A percentile compares a stretch with the other conserved stretches of the same genome.
Conservation (phyloP, 805 yeast species). For the Metschnikowia rubicola region DNA sequence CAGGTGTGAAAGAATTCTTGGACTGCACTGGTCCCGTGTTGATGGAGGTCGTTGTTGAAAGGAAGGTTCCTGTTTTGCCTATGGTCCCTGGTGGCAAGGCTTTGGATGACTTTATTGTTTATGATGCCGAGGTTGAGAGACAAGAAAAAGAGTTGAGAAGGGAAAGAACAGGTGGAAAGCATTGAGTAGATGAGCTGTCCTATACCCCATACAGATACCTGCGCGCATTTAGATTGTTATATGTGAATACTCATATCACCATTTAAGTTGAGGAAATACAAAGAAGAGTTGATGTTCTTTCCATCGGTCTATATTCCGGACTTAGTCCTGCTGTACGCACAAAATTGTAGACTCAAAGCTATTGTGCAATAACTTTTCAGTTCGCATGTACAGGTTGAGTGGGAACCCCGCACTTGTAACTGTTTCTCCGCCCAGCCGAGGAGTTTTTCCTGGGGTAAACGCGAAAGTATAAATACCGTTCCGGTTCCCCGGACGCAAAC, state of each 20-base stretch:
- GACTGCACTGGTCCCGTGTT: conserved; percentile 79
- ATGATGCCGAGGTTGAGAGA: conserved; percentile 77
- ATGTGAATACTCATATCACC: too few species aligned
- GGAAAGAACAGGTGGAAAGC: conserved; percentile 70
- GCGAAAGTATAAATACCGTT: conserved; percentile 2
- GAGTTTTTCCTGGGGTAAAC: conserved; percentile 6
- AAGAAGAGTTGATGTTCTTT: too few species aligned
- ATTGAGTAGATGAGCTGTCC: conserved; percentile 31
- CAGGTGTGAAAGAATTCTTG: conserved; percentile 59
- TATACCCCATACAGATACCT: background rate
- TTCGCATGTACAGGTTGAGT: too few species aligned
- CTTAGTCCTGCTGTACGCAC: too few species aligned
- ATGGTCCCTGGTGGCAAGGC: conserved; percentile 98
- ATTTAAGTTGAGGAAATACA: too few species aligned
- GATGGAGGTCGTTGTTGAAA: conserved; percentile 86
- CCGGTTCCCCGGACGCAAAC: conserved; percentile 3
- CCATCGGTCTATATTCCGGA: too few species aligned
- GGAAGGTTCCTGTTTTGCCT: conserved; percentile 94
- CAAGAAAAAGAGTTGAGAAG: conserved; percentile 64
- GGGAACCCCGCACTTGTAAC: conserved; percentile 4
- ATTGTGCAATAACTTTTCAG: too few species aligned
- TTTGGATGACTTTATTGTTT: conserved; percentile 85
- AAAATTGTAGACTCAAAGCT: too few species aligned
- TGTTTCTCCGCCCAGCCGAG: conserved; percentile 5
- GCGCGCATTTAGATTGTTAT: too few species aligned